Evolutionary conservation across 2,329 filamentous ascomycete species (phyloP), one percentile per base, ranked within the genome.

Genomic region (Gyromitra esculenta): DNA sequence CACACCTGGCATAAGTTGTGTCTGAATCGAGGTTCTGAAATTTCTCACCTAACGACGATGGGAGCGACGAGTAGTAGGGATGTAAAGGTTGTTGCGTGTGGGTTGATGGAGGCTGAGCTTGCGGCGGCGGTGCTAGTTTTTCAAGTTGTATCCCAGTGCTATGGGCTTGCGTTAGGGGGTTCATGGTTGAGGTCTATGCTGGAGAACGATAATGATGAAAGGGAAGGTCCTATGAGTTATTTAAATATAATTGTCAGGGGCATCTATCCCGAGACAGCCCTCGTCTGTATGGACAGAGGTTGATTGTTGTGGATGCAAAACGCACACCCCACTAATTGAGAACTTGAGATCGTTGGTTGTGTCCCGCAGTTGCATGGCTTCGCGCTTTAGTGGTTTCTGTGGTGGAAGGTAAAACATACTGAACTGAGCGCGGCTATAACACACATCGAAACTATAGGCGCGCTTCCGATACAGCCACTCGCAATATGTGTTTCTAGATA

Each of bases 21-120:
- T 83, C 79, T 41, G 85, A 79, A 81, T 91, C 89, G 66, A 91
- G 88, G 80, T 90, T 82, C 21, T 82, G 79, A 79, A 90, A 89
- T 35, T 82, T 82, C 5, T 41, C 62, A 6, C 60, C 37, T 52
- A 81, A 35, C 37, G 57, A 63, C 5, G 54, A 25, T 18, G 68
- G 60, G 21, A 79, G 59, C 5, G 52, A 37, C 43, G 64, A 54
- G 68, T 79, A 79, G 60, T 79, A 77, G 13, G 37, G 35, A 9
- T 59, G 67, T n/a, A 73, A 54, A 31, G 50, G 25, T 4, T 18
- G 35, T 21, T 21, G 70, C 11, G 50, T 50, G 43, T 57, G 5
- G 13, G 48, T 41, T 15, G 15, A 52, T n/a, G 21, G 50, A 5
- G 4, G 35, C 35, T 35, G 37, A 1, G 3, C 31, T 37, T 35